Evolutionary conservation across 139 green algal genomes (phyloP).

Genomic region (Limnomonas spitsbergensis): DNA sequence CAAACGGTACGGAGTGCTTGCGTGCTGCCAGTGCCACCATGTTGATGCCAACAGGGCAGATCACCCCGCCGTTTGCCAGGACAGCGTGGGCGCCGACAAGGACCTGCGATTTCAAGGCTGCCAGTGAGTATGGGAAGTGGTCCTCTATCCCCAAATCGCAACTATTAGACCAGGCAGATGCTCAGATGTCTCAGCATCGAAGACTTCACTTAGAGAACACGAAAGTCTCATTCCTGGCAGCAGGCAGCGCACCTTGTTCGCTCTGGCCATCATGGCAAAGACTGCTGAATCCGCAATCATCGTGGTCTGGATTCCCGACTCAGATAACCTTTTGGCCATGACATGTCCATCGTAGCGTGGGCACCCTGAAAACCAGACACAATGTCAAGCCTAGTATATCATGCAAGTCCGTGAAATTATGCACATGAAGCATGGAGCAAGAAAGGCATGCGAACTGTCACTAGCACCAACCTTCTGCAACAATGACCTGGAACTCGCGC

Average conservation of each 20-base stretch:
- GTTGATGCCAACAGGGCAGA: slow-evolving; percentile 73
- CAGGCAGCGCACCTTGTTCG: slow-evolving; percentile 90
- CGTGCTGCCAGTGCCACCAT: slow-evolving; percentile 84
- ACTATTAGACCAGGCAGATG: no score
- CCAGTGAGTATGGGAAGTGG: no score
- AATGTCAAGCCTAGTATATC: no score
- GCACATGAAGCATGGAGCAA: no score
- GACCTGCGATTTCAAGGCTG: no score
- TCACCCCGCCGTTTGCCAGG: slow-evolving; percentile 91
- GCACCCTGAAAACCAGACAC: slow-evolving; percentile 24
- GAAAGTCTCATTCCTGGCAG: no score
- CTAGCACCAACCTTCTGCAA: slow-evolving; percentile 5
- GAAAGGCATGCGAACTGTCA: no score
- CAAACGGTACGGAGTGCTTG: slow-evolving; percentile 85
- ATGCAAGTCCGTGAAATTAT: no score
- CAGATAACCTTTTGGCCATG: slow-evolving; percentile 80
- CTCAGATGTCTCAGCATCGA: no score
- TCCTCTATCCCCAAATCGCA: no score
- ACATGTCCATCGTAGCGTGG: slow-evolving; percentile 81
- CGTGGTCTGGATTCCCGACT: slow-evolving; percentile 78
- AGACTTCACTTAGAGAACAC: no score
- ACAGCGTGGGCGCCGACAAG: slow-evolving; percentile 85
- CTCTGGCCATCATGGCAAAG: slow-evolving; percentile 95
- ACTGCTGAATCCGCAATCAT: slow-evolving; percentile 85
- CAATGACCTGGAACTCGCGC: slow-evolving; percentile 81